A percentile compares a stretch with the other conserved stretches of the same genome.
phyloP scores from a whole-genome alignment of 2,329 filamentous ascomycete genomes.

The Colletotrichum godetiae region DNA sequence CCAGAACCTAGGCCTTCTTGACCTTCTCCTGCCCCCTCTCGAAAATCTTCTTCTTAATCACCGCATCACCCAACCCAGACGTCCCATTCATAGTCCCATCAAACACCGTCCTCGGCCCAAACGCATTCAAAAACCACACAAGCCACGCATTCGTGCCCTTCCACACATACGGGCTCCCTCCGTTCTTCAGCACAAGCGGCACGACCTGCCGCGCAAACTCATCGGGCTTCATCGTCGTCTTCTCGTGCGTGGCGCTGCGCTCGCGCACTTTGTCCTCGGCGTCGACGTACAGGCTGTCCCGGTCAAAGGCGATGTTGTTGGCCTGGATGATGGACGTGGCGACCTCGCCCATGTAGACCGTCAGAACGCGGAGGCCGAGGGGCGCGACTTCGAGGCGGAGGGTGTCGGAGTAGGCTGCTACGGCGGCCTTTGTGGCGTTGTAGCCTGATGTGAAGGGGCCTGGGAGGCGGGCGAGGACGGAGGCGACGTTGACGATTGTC shows the following conservation, averaged over 20 bases:
- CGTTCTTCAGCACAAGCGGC: neutral
- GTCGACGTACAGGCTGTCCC: conserved; percentile 21
- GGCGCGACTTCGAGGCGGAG: conserved; percentile 48
- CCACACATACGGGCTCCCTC: conserved; percentile 12
- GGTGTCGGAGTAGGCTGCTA: conserved; percentile 51
- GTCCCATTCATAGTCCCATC: conserved; percentile 33
- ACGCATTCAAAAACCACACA: conserved; percentile 42
- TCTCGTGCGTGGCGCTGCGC: neutral
- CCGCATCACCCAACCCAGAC: neutral
- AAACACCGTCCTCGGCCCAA: conserved; percentile 47
- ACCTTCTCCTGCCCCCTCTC: neutral
- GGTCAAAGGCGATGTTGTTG: neutral
- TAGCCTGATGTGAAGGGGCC: conserved; percentile 52
- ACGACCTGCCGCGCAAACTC: conserved; percentile 16
- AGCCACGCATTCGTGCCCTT: conserved; percentile 27
- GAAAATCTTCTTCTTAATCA: neutral
- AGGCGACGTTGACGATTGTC: conserved; percentile 53
- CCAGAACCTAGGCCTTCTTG: neutral
- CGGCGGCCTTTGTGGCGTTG: conserved; percentile 56
- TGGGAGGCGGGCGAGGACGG: conserved; percentile 44
- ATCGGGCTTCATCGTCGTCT: neutral
- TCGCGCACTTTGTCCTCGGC: conserved; percentile 6
- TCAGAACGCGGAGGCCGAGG: conserved; percentile 52
- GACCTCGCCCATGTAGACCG: conserved; percentile 43
- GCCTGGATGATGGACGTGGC: conserved; percentile 6